A percentile compares a stretch with the other conserved stretches of the same genome.
Evolutionary conservation across 192 early-diverging fungal species (phyloP).

Genomic region (Martensiomyces pterosporus): DNA sequence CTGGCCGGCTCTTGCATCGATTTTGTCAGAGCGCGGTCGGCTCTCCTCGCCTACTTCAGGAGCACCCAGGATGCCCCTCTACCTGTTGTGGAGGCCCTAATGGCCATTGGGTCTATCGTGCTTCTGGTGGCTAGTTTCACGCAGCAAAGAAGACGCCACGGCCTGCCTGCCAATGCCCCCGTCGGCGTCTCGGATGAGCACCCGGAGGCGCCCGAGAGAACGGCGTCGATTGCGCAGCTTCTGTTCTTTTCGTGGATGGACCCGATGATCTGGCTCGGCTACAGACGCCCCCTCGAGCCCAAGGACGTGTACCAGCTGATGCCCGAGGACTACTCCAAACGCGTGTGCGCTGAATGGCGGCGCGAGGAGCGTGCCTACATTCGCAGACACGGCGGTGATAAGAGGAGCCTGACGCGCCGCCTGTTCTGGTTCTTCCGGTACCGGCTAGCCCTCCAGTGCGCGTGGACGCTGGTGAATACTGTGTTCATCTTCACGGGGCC

Average conservation of each 20-base stretch:
- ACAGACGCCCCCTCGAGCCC: conserved; percentile 58
- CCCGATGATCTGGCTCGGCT: conserved; percentile 63
- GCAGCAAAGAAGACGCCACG: conserved; percentile 40
- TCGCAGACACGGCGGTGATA: conserved; percentile 29
- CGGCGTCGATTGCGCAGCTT: conserved; percentile 54
- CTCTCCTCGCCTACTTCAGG: conserved; percentile 27
- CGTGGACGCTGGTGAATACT: conserved; percentile 48
- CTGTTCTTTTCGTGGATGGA: conserved; percentile 62
- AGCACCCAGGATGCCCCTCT: conserved; percentile 2
- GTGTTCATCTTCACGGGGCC: conserved; percentile 53
- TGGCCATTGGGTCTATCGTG: conserved; percentile 16
- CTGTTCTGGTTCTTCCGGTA: conserved; percentile 51
- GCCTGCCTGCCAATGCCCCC: conserved; percentile 21
- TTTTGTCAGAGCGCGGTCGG: conserved; percentile 28
- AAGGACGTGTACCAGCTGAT: conserved; percentile 58
- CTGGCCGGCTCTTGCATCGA: conserved; percentile 21
- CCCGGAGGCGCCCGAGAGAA: conserved; percentile 52
- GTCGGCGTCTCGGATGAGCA: conserved; percentile 5
- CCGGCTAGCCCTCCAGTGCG: conserved; percentile 45
- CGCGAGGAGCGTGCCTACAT: conserved; percentile 20
- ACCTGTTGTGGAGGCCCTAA: conserved; percentile 12
- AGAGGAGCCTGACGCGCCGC: conserved; percentile 22
- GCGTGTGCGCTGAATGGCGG: conserved; percentile 32
- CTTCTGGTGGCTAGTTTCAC: conserved; percentile 40
- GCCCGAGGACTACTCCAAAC: conserved; percentile 34